A percentile compares a stretch with the other conserved stretches of the same genome.
These are phyloP conservation scores for Pelargonium australe DNA, from an alignment of 441 rosid species.

Conservation along the genomic window DNA sequence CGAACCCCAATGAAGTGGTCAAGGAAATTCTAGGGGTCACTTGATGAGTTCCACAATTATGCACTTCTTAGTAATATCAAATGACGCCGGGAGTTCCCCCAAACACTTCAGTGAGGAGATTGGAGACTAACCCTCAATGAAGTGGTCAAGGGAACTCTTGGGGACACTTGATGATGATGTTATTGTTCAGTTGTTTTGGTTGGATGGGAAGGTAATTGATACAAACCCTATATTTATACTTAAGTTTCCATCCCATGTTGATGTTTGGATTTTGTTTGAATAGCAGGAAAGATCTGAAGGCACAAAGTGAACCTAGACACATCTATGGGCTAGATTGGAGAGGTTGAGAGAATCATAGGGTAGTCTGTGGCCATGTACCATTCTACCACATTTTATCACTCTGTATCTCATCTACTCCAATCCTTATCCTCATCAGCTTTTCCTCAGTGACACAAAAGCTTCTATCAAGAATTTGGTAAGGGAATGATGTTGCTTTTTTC, in stretches of 20 bases:
- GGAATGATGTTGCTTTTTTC: background rate
- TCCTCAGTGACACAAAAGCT: background rate
- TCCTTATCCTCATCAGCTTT: background rate
- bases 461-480: background rate
- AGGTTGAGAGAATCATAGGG: background rate
- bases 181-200: background rate
- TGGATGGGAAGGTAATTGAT: background rate
- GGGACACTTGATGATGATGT: background rate
- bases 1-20: background rate
- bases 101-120: conserved; percentile 5
- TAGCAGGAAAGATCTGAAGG: background rate
- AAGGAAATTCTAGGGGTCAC: background rate
- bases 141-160: conserved; percentile 1
- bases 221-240: background rate
- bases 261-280: background rate
- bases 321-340: background rate
- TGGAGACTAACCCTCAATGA: background rate
- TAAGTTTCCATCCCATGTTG: background rate
- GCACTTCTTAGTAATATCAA: background rate
- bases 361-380: background rate
- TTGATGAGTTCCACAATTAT: background rate
- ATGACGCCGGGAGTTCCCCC: background rate
- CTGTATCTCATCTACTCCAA: background rate
- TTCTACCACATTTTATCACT: conserved; percentile 5
- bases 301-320: conserved; percentile 7